Evolutionary conservation across 148 eudicot species (phyloP).

Genomic region (Mesembryanthemum crystallinum): DNA sequence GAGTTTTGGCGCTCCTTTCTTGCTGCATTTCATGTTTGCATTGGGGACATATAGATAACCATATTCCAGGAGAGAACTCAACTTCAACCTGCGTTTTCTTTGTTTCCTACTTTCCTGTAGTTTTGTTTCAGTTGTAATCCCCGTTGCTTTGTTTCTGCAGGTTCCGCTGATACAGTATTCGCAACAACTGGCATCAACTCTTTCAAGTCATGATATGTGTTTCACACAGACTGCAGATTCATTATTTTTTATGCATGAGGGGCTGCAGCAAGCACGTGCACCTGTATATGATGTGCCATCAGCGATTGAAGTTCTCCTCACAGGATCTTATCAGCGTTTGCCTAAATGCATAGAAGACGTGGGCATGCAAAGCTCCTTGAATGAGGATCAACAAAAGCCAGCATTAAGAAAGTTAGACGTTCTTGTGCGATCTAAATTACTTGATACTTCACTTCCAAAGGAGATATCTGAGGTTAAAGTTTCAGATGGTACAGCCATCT

Average conservation of each 20-base stretch:
- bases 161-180: constrained; percentile 93
- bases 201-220: constrained; percentile 94
- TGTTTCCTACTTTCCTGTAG: no score
- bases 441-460: constrained; percentile 74
- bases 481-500: constrained; percentile 80
- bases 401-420: constrained; percentile 79
- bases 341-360: constrained; percentile 94
- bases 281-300: constrained; percentile 99
- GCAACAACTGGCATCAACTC: constrained; percentile 83
- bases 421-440: constrained; percentile 83
- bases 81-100: not conserved
- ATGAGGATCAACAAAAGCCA: constrained; percentile 68
- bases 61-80: not conserved
- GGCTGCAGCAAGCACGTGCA: constrained; percentile 97
- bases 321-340: constrained; percentile 86
- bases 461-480: constrained; percentile 76
- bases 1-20: not conserved
- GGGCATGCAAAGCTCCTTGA: constrained; percentile 75
- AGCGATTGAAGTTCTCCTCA: constrained; percentile 84
- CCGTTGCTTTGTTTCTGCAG: constrained; percentile 40
- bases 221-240: constrained; percentile 98
- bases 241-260: constrained; percentile 93
- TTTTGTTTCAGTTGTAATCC: not conserved
- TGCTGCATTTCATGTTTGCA: not conserved
- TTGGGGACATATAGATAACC: not conserved